These are phyloP conservation scores for Cyclocybe cylindracea DNA, from an alignment of 768 basidiomycete species.

Conservation along the genomic window DNA sequence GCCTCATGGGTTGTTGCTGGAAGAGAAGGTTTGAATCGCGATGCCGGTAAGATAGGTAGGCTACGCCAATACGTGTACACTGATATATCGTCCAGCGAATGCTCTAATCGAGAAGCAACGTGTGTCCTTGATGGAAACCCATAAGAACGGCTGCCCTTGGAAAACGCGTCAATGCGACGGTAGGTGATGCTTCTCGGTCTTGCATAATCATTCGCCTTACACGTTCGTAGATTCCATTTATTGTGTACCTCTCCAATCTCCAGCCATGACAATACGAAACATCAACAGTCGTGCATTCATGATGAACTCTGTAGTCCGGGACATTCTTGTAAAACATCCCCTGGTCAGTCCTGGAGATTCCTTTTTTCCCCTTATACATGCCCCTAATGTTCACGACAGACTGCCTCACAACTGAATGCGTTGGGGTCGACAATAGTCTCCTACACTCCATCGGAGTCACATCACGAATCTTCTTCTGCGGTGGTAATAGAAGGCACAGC, in stretches of 20 bases:
- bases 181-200: slow-evolving; percentile 32
- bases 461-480: slow-evolving; percentile 5
- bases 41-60: slow-evolving; percentile 66
- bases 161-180: slow-evolving; percentile 78
- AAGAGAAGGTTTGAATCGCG: slow-evolving; percentile 69
- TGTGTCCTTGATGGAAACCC: slow-evolving; percentile 60
- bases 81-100: slow-evolving; percentile 46
- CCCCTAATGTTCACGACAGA: slow-evolving; percentile 37
- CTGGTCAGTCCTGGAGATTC: slow-evolving; percentile 45
- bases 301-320: slow-evolving; percentile 53
- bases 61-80: slow-evolving; percentile 6
- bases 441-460: slow-evolving; percentile 19
- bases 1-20: slow-evolving; percentile 75
- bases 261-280: slow-evolving; percentile 60
- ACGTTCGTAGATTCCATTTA: slow-evolving; percentile 59
- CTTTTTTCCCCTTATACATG: background rate
- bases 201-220: background rate
- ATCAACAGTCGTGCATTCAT: slow-evolving; percentile 55
- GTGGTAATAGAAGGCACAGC: slow-evolving; percentile 7
- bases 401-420: slow-evolving; percentile 54
- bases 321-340: slow-evolving; percentile 69
- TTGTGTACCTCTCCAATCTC: slow-evolving; percentile 70
- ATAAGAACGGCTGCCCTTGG: slow-evolving; percentile 87
- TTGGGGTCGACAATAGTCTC: slow-evolving; percentile 48
- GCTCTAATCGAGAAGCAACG: slow-evolving; percentile 76